Evolutionary conservation across 2,329 filamentous ascomycete genomes (phyloP).

Genomic region (Aspergillus sp.): DNA sequence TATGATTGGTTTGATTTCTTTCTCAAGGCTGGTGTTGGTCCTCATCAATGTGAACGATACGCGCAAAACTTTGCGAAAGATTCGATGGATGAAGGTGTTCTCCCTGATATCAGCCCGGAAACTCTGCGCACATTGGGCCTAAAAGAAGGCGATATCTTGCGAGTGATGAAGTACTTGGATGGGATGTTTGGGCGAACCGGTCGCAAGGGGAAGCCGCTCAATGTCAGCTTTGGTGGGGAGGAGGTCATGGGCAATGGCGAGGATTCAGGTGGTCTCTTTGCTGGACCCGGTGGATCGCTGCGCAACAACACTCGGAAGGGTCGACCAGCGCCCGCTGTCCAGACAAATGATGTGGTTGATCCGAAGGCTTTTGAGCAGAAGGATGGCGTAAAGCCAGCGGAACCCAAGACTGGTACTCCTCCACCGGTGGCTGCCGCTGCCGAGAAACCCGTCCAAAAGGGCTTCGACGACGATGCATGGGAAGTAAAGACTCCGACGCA

Average conservation of each 20-base stretch:
- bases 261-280: conserved; percentile 73
- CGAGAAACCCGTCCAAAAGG: conserved; percentile 54
- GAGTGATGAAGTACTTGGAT: conserved; percentile 88
- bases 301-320: conserved; percentile 94
- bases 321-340: conserved; percentile 80
- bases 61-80: conserved; percentile 84
- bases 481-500: conserved; percentile 82
- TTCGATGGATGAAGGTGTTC: conserved; percentile 91
- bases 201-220: conserved; percentile 55
- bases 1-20: conserved; percentile 99
- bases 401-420: conserved; percentile 49
- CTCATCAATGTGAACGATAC: conserved; percentile 92
- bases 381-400: conserved; percentile 47
- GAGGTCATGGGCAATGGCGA: conserved; percentile 60
- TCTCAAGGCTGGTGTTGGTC: conserved; percentile 84
- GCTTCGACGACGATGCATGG: conserved; percentile 98
- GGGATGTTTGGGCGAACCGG: conserved; percentile 69
- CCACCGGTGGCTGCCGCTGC: conserved; percentile 47
- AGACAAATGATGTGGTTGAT: conserved; percentile 83
- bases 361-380: conserved; percentile 77
- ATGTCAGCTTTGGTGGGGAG: conserved; percentile 54
- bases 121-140: conserved; percentile 86
- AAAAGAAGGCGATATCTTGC: conserved; percentile 93
- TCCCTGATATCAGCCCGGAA: conserved; percentile 83
- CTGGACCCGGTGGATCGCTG: conserved; percentile 84